Evolutionary conservation across 2,329 filamentous ascomycete genomes (phyloP).

Genomic region (Aaosphaeria arxii): DNA sequence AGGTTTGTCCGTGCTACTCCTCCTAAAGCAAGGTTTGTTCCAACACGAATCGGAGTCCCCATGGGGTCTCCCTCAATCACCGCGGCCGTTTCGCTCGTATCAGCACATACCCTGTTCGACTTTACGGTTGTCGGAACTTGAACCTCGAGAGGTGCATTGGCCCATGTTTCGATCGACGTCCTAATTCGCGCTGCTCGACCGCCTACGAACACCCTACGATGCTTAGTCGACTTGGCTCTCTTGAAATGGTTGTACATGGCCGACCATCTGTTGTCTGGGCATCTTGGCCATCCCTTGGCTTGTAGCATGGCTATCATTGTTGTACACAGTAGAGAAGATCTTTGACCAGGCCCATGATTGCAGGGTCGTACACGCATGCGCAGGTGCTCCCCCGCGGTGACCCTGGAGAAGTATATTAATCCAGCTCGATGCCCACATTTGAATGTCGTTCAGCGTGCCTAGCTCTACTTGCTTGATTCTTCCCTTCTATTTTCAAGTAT

Average conservation of each 20-base stretch:
- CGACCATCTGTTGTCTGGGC: constrained; percentile 16
- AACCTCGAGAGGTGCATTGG: neutral
- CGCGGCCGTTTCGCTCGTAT: neutral
- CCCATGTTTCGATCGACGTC: constrained; percentile 8
- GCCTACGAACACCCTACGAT: constrained; percentile 11
- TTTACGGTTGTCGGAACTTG: neutral
- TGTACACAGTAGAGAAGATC: constrained; percentile 12
- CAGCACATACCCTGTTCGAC: neutral
- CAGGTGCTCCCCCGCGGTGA: no score
- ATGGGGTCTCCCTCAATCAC: neutral
- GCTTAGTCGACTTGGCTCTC: constrained; percentile 26
- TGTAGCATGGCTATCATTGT: constrained; percentile 16
- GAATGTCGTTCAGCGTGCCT: neutral
- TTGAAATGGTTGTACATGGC: constrained; percentile 19
- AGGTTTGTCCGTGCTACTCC: neutral
- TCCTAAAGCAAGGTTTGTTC: neutral
- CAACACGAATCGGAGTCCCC: neutral
- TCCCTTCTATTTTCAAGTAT: neutral
- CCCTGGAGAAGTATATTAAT: constrained; percentile 9
- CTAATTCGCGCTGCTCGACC: constrained; percentile 11
- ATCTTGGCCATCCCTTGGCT: constrained; percentile 32
- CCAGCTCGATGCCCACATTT: neutral
- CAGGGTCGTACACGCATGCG: no score
- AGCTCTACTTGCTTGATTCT: neutral
- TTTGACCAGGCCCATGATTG: constrained; percentile 11